Evolutionary conservation across 768 basidiomycete species (phyloP).

Genomic region (Russula olivacea): DNA sequence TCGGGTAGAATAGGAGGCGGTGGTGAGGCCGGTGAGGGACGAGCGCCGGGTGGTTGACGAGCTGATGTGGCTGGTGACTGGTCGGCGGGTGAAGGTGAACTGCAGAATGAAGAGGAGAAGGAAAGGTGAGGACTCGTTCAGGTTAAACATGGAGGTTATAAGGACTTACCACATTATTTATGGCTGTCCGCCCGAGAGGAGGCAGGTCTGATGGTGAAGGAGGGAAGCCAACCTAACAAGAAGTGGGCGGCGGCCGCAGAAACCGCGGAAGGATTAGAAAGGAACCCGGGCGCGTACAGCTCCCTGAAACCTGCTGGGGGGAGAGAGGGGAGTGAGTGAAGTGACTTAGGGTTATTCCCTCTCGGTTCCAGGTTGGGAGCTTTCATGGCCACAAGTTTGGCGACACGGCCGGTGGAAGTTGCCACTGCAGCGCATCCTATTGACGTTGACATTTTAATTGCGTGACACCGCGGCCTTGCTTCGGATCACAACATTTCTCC

Average conservation of each 20-base stretch:
- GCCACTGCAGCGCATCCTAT: constrained; percentile 5
- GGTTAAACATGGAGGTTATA: constrained; percentile 19
- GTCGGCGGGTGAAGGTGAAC: constrained; percentile 17
- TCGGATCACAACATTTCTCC: constrained; percentile 20
- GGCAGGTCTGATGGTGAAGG: constrained; percentile 23
- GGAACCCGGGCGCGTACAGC: constrained; percentile 21
- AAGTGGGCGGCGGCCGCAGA: constrained; percentile 22
- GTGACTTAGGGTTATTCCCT: constrained; percentile 16
- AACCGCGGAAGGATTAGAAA: constrained; percentile 24
- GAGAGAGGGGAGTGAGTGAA: background rate
- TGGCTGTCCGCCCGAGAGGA: constrained; percentile 19
- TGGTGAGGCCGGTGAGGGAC: constrained; percentile 13
- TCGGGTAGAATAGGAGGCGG: constrained; percentile 16
- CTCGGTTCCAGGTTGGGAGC: constrained; percentile 6
- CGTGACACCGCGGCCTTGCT: constrained; percentile 20
- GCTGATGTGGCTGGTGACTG: constrained; percentile 15
- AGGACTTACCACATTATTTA: constrained; percentile 25
- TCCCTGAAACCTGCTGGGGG: constrained; percentile 15
- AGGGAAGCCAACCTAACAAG: constrained; percentile 22
- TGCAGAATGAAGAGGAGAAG: constrained; percentile 15
- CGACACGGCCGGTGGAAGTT: constrained; percentile 10
- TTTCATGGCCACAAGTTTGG: constrained; percentile 19
- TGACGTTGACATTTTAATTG: constrained; percentile 11
- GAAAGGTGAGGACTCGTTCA: constrained; percentile 12
- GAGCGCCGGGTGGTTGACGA: constrained; percentile 14